Conservation (phyloP, 2,329 filamentous ascomycete species). For the Hymenoscyphus fraxineus region DNA sequence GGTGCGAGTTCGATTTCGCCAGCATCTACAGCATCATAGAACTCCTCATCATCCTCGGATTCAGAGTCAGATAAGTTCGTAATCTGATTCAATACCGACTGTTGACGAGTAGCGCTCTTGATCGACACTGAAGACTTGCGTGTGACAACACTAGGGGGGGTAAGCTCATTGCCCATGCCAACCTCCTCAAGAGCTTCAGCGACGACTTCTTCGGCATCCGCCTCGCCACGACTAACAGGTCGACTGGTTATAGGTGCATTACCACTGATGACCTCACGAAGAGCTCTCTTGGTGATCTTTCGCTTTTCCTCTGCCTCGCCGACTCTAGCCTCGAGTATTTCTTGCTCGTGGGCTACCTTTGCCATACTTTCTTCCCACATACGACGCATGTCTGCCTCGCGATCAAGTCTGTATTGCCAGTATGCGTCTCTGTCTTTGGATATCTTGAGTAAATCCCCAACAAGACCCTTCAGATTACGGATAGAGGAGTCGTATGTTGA, state of each 20-base stretch:
- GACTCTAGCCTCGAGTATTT: conserved; percentile 81
- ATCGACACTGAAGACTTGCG: conserved; percentile 39
- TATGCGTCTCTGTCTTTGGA: conserved; percentile 91
- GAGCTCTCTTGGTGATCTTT: conserved; percentile 80
- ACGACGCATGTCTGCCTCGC: conserved; percentile 83
- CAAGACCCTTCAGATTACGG: conserved; percentile 76
- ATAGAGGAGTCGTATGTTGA: conserved; percentile 86
- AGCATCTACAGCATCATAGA: conserved; percentile 94
- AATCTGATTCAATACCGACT: conserved; percentile 66
- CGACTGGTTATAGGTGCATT: conserved; percentile 47
- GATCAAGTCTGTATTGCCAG: conserved; percentile 92
- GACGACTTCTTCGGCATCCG: conserved; percentile 27
- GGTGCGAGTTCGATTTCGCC: conserved; percentile 81
- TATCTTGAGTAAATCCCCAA: conserved; percentile 86
- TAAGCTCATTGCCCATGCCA: conserved; percentile 37
- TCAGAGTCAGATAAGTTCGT: conserved; percentile 71
- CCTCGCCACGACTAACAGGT: conserved; percentile 28
- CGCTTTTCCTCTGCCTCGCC: conserved; percentile 88
- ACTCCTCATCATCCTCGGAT: conserved; percentile 82
- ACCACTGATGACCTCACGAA: conserved; percentile 75
- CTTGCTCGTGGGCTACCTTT: conserved; percentile 89
- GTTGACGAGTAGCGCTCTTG: conserved; percentile 49
- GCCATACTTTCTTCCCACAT: conserved; percentile 99
- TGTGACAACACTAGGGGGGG: conserved; percentile 24
- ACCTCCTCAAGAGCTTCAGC: conserved; percentile 36